Evolutionary conservation across 176 grass and related monocot genomes (phyloP).

Genomic region (Ensete ventricosum): DNA sequence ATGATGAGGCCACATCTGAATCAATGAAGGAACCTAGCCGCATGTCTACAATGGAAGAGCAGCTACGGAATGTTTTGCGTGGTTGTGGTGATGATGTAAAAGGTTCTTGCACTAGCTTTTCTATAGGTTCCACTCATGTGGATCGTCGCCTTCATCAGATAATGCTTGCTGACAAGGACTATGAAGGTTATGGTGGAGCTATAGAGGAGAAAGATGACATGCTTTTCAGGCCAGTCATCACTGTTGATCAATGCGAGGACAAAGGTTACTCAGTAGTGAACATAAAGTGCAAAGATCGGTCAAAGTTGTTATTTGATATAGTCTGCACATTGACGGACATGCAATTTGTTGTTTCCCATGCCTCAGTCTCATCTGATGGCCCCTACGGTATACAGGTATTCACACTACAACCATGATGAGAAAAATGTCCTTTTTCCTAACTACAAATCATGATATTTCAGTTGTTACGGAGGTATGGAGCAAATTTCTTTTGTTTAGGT

Average conservation of each 20-base stretch:
- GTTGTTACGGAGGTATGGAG: neutral
- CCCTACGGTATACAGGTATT: conserved; percentile 61
- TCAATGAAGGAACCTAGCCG: conserved; percentile 37
- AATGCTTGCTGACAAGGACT: conserved; percentile 82
- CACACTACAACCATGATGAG: neutral
- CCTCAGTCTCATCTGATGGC: conserved; percentile 66
- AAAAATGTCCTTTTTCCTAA: neutral
- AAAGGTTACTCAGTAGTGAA: conserved; percentile 95
- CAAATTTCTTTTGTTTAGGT: neutral
- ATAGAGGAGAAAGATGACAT: neutral
- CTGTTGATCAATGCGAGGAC: conserved; percentile 71
- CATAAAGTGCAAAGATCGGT: conserved; percentile 64
- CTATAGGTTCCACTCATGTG: conserved; percentile 47
- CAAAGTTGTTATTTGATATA: conserved; percentile 89
- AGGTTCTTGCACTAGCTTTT: conserved; percentile 54
- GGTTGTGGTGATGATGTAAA: conserved; percentile 30
- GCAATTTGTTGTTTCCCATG: conserved; percentile 90
- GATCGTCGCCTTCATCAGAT: conserved; percentile 92
- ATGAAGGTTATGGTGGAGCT: neutral
- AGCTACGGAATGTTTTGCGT: conserved; percentile 59
- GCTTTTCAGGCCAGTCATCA: conserved; percentile 34
- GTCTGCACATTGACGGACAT: conserved; percentile 97
- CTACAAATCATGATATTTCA: neutral
- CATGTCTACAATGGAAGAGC: conserved; percentile 41
- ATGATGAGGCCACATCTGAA: conserved; percentile 47